Evolutionary conservation across 1,284 basidiomycete species (phyloP), one percentile per base, ranked within the genome.

Genomic region (Ceratobasidium theobromae): DNA sequence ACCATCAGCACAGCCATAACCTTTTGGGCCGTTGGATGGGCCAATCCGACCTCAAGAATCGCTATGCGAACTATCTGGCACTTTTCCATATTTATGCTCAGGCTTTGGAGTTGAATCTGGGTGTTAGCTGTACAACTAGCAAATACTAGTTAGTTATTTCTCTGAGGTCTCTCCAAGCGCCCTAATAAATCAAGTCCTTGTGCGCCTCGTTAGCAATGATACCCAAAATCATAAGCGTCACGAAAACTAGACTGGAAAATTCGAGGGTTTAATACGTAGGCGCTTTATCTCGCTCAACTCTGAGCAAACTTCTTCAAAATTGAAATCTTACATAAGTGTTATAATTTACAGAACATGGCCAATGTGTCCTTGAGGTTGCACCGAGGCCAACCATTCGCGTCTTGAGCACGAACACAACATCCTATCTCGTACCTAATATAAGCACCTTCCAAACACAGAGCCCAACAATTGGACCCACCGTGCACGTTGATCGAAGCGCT

Each of bases 321-420:
- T 38, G 35, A 16, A 16, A 8, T 21, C 4, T 16, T 11, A 4
- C 23, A 21, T 12, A 62, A 46, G 11, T 62, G 58, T 25, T 62
- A 62, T 27, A 62, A 40, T 25, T 30, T 3, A 62, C 58, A 6
- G 58, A 62, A 41, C 45, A 62, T 21, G 58, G 58, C 2, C 58
- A 16, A 16, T 49, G 45, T 21, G 58, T 62, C 6, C 58, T 62
- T 46, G 51, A 62, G 28, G 46, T 62, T 14, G 58, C 58, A 4
- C 58, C 58, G 3, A 62, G 40, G 28, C 58, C 58, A 5, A 45
- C 46, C 35, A 16, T 62, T 14, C 27, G 33, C 3, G 58, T 62
- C 48, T 46, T 62, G 11, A 45, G 58, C 23, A 49, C 32, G 46
- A 49, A 6, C 32, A 49, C 5, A 51, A 51, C 21, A 62, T 62